Evolutionary conservation across 2,329 filamentous ascomycete genomes (phyloP).

Genomic region (Colletotrichum tofieldiae): DNA sequence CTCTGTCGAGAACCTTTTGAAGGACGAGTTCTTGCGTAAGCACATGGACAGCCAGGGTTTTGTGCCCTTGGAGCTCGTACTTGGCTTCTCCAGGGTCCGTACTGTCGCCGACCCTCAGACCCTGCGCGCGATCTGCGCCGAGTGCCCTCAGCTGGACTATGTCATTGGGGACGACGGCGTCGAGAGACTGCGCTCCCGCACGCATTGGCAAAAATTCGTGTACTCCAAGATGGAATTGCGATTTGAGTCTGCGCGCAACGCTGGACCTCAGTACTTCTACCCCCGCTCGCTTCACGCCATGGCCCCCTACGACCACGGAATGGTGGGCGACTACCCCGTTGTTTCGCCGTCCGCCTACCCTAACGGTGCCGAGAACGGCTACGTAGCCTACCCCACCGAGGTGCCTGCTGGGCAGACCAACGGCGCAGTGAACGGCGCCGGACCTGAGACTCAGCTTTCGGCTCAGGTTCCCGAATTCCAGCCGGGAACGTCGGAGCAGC

Average conservation of each 20-base stretch:
- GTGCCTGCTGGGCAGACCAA: slow-evolving; percentile 54
- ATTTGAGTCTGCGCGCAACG: slow-evolving; percentile 80
- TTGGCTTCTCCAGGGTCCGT: slow-evolving; percentile 89
- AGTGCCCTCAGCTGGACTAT: slow-evolving; percentile 82
- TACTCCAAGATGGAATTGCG: slow-evolving; percentile 79
- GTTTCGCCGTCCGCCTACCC: slow-evolving; percentile 50
- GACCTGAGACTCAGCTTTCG: slow-evolving; percentile 67
- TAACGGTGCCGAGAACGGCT: slow-evolving; percentile 44
- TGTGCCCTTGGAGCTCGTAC: slow-evolving; percentile 84
- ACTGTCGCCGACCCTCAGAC: slow-evolving; percentile 65
- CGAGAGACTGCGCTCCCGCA: slow-evolving; percentile 82
- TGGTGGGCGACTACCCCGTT: slow-evolving; percentile 49
- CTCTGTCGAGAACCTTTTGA: slow-evolving; percentile 94
- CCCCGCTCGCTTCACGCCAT: slow-evolving; percentile 47
- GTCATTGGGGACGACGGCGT: slow-evolving; percentile 81
- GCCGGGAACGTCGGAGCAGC: slow-evolving; percentile 51
- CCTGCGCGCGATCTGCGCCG: slow-evolving; percentile 69
- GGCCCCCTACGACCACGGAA: slow-evolving; percentile 47
- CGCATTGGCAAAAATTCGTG: slow-evolving; percentile 87
- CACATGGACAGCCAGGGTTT: slow-evolving; percentile 98
- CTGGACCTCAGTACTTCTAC: slow-evolving; percentile 69
- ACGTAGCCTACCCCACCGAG: slow-evolving; percentile 32
- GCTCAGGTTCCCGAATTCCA: slow-evolving; percentile 76
- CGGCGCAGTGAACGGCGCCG: slow-evolving; percentile 47
- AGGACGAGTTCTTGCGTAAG: slow-evolving; percentile 88